These are phyloP conservation scores for Suillus decipiens DNA, from an alignment of 768 basidiomycete genomes.

Conservation along the genomic window DNA sequence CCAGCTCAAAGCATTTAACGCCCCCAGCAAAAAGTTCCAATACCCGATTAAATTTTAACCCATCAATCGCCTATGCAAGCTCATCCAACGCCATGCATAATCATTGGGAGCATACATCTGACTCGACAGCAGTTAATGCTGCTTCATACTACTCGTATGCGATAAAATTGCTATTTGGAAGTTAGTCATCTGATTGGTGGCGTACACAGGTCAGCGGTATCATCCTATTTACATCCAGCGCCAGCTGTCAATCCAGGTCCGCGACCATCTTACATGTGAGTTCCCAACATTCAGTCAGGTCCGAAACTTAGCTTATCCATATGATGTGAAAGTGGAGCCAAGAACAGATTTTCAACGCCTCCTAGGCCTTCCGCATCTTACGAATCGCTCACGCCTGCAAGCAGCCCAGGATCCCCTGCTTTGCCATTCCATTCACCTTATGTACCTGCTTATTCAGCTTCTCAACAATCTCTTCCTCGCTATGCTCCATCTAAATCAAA, in stretches of 20 bases:
- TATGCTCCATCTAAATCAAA: constrained; percentile 6
- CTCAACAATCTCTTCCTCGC: constrained; percentile 9
- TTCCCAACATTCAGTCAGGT: neutral
- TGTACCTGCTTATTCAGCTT: neutral
- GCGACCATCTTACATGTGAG: constrained; percentile 27
- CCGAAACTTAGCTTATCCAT: neutral
- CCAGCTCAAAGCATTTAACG: neutral
- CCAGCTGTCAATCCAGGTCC: constrained; percentile 12
- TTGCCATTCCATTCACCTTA: constrained; percentile 6
- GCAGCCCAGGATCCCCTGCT: constrained; percentile 7
- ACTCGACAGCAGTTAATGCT: constrained; percentile 26
- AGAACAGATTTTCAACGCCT: constrained; percentile 14
- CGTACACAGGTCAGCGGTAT: constrained; percentile 50
- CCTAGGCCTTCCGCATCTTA: constrained; percentile 14
- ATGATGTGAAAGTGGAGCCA: constrained; percentile 1
- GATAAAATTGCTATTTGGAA: neutral
- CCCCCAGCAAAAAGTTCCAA: neutral
- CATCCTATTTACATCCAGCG: constrained; percentile 41
- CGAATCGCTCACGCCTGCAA: constrained; percentile 11
- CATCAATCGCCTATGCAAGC: constrained; percentile 47
- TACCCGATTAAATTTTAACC: constrained; percentile 41
- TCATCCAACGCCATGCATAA: constrained; percentile 11
- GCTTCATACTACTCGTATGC: constrained; percentile 61
- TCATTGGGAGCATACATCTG: constrained; percentile 11
- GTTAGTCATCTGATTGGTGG: constrained; percentile 4